phyloP scores from a whole-genome alignment of 1,284 basidiomycete species.

The Fomitopsis palustris region DNA sequence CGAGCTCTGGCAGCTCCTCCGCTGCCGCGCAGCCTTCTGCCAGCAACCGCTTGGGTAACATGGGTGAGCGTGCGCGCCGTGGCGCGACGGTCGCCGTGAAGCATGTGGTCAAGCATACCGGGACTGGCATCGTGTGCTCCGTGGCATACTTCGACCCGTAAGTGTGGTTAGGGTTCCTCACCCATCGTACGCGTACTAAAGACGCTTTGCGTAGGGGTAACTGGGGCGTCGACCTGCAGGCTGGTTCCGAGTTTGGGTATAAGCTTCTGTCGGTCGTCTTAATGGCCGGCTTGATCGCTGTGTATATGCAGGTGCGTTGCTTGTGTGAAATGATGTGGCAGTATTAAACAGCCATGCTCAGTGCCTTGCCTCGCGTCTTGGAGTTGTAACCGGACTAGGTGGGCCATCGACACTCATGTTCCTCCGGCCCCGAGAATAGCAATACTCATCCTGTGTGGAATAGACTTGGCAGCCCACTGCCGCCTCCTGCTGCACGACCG shows the following conservation, averaged over 20 bases:
- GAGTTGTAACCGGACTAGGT: slow-evolving; percentile 72
- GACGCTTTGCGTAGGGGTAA: slow-evolving; percentile 45
- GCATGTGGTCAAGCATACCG: slow-evolving; percentile 43
- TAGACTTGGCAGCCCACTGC: slow-evolving; percentile 73
- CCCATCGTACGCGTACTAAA: slow-evolving; percentile 18
- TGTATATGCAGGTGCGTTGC: slow-evolving; percentile 63
- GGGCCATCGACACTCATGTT: slow-evolving; percentile 15
- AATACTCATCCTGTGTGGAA: background rate
- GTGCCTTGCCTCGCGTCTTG: slow-evolving; percentile 57
- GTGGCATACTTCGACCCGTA: slow-evolving; percentile 57
- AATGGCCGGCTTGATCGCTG: slow-evolving; percentile 82
- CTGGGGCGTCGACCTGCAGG: slow-evolving; percentile 75
- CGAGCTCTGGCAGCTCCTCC: background rate
- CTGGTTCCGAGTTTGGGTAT: slow-evolving; percentile 79
- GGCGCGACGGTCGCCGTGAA: slow-evolving; percentile 23
- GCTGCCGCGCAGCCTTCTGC: background rate
- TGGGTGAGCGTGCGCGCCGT: background rate
- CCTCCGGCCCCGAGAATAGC: background rate
- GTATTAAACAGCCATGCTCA: background rate
- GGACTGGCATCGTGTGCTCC: slow-evolving; percentile 47
- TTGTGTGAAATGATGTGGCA: background rate
- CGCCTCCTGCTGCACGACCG: slow-evolving; percentile 68
- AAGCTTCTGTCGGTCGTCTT: slow-evolving; percentile 85
- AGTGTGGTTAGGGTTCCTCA: slow-evolving; percentile 18
- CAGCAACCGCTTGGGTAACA: background rate